phyloP scores from a whole-genome alignment of 2,329 filamentous ascomycete genomes.

The Fusarium metavorans region DNA sequence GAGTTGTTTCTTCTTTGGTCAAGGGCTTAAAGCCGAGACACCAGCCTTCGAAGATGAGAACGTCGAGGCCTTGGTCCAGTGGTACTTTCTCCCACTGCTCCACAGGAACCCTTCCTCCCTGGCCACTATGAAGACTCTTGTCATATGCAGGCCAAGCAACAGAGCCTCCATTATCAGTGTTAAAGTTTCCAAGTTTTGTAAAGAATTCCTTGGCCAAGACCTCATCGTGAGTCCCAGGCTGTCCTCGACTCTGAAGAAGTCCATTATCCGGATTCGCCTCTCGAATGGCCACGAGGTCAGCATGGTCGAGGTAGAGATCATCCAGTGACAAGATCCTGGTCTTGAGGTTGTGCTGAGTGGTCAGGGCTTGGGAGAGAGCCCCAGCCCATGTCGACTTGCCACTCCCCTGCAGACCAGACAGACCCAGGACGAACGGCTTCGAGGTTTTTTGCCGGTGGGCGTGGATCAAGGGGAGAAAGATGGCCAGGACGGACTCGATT shows the following conservation, averaged over 20 bases:
- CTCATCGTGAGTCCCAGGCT: constrained; percentile 41
- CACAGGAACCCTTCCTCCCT: constrained; percentile 33
- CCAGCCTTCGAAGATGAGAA: constrained; percentile 44
- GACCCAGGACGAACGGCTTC: constrained; percentile 35
- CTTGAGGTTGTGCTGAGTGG: constrained; percentile 27
- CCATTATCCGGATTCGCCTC: constrained; percentile 34
- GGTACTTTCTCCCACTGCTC: constrained; percentile 34
- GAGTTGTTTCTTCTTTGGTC: constrained; percentile 10
- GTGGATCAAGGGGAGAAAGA: constrained; percentile 32
- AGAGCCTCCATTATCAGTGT: neutral
- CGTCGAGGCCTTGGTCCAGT: constrained; percentile 21
- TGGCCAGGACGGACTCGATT: constrained; percentile 30
- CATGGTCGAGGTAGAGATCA: constrained; percentile 36
- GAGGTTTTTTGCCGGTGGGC: constrained; percentile 19
- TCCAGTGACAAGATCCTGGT: constrained; percentile 36
- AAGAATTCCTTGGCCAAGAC: constrained; percentile 27
- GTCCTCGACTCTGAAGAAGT: constrained; percentile 33
- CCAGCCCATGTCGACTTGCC: constrained; percentile 45
- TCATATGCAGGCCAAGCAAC: constrained; percentile 41
- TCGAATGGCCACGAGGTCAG: constrained; percentile 31
- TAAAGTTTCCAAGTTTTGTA: constrained; percentile 1
- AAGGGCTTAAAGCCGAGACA: constrained; percentile 40
- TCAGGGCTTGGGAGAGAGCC: constrained; percentile 31
- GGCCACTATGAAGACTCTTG: constrained; percentile 38
- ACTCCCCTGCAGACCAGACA: constrained; percentile 43